Percentiles rank a stretch among this genome's conserved stretches.
Evolutionary conservation across 306 rosid genomes (phyloP).

Genomic region (Comarum palustre): DNA sequence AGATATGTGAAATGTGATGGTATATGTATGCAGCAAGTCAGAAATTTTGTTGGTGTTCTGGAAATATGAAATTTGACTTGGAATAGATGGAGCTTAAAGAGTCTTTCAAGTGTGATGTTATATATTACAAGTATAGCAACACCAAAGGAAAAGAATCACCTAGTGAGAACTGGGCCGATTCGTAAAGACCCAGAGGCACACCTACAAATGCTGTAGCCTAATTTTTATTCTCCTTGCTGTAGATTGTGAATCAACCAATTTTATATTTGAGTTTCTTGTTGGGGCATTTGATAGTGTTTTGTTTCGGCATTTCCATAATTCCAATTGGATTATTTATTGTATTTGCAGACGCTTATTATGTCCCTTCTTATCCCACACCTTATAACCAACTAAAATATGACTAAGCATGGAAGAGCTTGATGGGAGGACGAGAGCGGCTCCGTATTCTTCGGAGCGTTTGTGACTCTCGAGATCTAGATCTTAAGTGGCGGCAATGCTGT

Average conservation of each 20-base stretch:
- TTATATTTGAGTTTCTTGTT: neutral
- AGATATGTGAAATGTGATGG: neutral
- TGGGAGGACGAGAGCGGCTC: too few species aligned
- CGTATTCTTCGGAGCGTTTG: too few species aligned
- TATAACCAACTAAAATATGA: neutral
- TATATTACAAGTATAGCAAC: neutral
- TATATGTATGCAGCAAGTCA: neutral
- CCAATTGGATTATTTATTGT: neutral
- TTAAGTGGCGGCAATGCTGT: too few species aligned
- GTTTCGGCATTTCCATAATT: constrained; percentile 10
- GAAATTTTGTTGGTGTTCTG: constrained; percentile 8
- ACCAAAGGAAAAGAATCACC: neutral
- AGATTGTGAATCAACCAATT: neutral
- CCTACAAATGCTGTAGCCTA: neutral
- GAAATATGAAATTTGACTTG: constrained; percentile 10
- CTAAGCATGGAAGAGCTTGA: neutral
- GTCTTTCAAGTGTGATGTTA: too few species aligned
- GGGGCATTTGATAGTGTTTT: neutral
- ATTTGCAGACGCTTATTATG: neutral
- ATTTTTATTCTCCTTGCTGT: neutral
- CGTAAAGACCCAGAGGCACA: neutral
- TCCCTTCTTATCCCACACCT: neutral
- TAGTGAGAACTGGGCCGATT: neutral
- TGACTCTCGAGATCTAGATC: too few species aligned
- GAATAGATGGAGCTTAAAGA: neutral